A percentile compares a stretch with the other conserved stretches of the same genome.
Conservation (phyloP, 495 filamentous ascomycete species). For the Aspergillus diversus region DNA sequence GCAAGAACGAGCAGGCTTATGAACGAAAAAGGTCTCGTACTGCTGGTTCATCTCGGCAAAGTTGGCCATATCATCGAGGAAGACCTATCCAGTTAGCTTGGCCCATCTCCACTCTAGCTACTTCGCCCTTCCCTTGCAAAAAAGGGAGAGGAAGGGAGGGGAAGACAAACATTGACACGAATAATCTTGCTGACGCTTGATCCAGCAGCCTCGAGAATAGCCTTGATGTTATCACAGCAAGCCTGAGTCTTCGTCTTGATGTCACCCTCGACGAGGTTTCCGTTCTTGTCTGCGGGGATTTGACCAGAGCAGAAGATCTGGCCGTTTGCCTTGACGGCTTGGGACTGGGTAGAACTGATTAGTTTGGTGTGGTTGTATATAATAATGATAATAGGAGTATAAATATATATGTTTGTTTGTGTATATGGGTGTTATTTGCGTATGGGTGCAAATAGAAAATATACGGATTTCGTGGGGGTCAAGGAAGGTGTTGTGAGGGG, state of each 20-base stretch:
- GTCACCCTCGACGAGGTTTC: constrained; percentile 73
- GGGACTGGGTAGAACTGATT: constrained; percentile 60
- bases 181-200: constrained; percentile 74
- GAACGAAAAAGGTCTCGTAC: constrained; percentile 84
- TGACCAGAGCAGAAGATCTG: constrained; percentile 93
- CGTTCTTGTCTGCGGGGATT: constrained; percentile 78
- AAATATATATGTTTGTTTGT: constrained; percentile 7
- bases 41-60: constrained; percentile 86
- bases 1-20: constrained; percentile 91
- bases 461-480: constrained; percentile 6
- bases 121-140: not conserved
- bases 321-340: constrained; percentile 82
- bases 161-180: constrained; percentile 62
- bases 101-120: not conserved
- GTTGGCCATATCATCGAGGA: constrained; percentile 82
- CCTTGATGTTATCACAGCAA: constrained; percentile 78
- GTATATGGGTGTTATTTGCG: not conserved
- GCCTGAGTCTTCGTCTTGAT: constrained; percentile 76
- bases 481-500: constrained; percentile 12
- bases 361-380: not conserved
- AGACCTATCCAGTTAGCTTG: constrained; percentile 54
- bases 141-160: constrained; percentile 51
- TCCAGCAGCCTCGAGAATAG: constrained; percentile 76
- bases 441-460: constrained; percentile 7
- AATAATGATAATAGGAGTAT: not conserved